These are phyloP conservation scores for Amanita pallidorosea DNA, from an alignment of 768 basidiomycete species.

Conservation along the genomic window DNA sequence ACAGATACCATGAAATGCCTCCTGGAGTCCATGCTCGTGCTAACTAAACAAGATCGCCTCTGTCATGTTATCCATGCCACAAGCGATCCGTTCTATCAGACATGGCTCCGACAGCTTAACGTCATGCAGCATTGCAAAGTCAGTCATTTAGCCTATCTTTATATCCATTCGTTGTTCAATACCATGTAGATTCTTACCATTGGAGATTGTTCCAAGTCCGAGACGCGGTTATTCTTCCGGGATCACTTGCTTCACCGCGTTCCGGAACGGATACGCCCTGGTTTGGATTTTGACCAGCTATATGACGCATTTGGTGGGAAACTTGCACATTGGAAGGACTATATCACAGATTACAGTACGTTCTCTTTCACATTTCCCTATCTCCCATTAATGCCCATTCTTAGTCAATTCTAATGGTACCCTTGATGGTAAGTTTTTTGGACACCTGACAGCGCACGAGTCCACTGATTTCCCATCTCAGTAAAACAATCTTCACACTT, in stretches of 20 bases:
- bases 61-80: conserved; percentile 78
- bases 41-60: conserved; percentile 81
- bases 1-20: conserved; percentile 76
- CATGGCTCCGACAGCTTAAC: conserved; percentile 70
- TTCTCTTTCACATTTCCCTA: background rate
- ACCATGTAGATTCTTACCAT: conserved; percentile 56
- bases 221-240: conserved; percentile 56
- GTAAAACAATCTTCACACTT: conserved; percentile 77
- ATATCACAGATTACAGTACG: conserved; percentile 62
- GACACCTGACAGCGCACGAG: background rate
- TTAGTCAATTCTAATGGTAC: conserved; percentile 68
- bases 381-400: background rate
- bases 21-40: conserved; percentile 75
- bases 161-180: background rate
- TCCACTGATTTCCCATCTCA: conserved; percentile 16
- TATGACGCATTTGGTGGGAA: conserved; percentile 81
- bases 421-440: conserved; percentile 44
- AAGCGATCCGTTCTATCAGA: conserved; percentile 79
- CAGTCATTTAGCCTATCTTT: conserved; percentile 2
- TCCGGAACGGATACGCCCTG: conserved; percentile 44
- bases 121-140: conserved; percentile 81
- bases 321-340: conserved; percentile 76
- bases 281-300: conserved; percentile 59
- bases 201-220: conserved; percentile 67
- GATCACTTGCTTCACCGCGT: conserved; percentile 58